Conservation (phyloP, 805 yeast genomes). For the Wickerhamomyces strasburgensis region DNA sequence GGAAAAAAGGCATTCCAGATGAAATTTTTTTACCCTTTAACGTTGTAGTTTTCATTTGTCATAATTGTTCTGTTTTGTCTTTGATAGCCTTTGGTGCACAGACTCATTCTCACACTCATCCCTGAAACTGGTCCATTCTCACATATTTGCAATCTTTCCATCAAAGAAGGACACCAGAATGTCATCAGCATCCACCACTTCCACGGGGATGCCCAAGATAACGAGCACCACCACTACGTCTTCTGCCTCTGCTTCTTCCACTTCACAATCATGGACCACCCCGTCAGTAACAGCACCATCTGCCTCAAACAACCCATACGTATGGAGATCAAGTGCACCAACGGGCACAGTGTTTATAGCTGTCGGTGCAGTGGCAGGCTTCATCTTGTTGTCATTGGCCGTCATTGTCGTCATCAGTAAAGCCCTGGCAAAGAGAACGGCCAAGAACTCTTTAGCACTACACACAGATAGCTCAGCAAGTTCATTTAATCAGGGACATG, state of each 20-base stretch:
- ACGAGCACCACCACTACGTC: constrained; percentile 3
- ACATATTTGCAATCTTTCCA: neutral
- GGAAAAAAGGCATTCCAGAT: too few species aligned
- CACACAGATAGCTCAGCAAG: constrained; percentile 16
- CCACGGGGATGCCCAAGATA: constrained; percentile 8
- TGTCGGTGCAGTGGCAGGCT: constrained; percentile 66
- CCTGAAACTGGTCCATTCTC: too few species aligned
- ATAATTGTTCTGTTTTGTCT: too few species aligned
- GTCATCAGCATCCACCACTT: constrained; percentile 3
- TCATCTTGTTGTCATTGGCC: constrained; percentile 45
- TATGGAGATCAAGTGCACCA: constrained; percentile 47
- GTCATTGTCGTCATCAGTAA: constrained; percentile 49
- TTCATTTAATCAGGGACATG: constrained; percentile 13
- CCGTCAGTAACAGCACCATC: constrained; percentile 48
- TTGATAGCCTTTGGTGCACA: too few species aligned
- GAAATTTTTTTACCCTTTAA: too few species aligned
- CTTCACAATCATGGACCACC: constrained; percentile 21
- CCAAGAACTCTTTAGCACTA: constrained; percentile 38
- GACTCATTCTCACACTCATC: too few species aligned
- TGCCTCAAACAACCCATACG: constrained; percentile 57
- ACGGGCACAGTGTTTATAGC: constrained; percentile 82
- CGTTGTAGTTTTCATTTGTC: too few species aligned
- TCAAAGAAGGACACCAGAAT: neutral
- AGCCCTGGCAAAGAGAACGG: constrained; percentile 43
- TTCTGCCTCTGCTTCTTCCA: constrained; percentile 2